Evolutionary conservation across 2,329 filamentous ascomycete species (phyloP).

Genomic region (Trichoderma polysporum): DNA sequence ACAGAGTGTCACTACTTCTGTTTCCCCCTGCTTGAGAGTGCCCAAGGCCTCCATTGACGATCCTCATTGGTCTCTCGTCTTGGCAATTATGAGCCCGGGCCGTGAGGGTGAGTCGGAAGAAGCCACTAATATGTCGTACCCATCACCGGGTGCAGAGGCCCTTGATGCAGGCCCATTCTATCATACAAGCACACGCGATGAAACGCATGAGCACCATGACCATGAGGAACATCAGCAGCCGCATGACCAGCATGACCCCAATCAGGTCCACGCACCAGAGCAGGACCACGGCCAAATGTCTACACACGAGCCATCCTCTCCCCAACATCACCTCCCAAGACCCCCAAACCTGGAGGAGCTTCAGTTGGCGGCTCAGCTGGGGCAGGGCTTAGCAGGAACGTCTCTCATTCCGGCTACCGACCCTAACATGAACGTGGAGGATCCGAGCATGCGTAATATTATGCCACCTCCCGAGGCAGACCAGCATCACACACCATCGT

Average conservation of each 20-base stretch:
- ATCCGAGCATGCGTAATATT: conserved; percentile 44
- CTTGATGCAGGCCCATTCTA: conserved; percentile 48
- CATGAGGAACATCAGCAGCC: conserved; percentile 24
- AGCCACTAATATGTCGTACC: conserved; percentile 44
- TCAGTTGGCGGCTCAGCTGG: conserved; percentile 58
- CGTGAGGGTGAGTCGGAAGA: conserved; percentile 39
- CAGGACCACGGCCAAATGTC: conserved; percentile 34
- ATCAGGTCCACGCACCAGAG: conserved; percentile 33
- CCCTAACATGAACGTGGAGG: conserved; percentile 44
- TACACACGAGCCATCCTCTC: conserved; percentile 37
- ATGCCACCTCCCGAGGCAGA: conserved; percentile 44
- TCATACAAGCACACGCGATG: conserved; percentile 39
- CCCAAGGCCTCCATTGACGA: neutral
- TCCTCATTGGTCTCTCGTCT: neutral
- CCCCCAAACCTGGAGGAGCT: conserved; percentile 55
- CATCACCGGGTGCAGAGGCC: conserved; percentile 46
- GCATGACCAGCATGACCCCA: conserved; percentile 32
- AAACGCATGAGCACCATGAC: conserved; percentile 33
- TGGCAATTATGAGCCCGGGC: conserved; percentile 33
- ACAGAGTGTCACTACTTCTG: neutral
- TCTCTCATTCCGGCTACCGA: conserved; percentile 52
- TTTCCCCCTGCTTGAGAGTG: neutral
- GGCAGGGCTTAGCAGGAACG: conserved; percentile 50
- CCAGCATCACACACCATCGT: conserved; percentile 38
- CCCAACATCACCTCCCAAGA: conserved; percentile 43